phyloP scores from a whole-genome alignment of 441 rosid genomes.

The Pelargonium citronellum region DNA sequence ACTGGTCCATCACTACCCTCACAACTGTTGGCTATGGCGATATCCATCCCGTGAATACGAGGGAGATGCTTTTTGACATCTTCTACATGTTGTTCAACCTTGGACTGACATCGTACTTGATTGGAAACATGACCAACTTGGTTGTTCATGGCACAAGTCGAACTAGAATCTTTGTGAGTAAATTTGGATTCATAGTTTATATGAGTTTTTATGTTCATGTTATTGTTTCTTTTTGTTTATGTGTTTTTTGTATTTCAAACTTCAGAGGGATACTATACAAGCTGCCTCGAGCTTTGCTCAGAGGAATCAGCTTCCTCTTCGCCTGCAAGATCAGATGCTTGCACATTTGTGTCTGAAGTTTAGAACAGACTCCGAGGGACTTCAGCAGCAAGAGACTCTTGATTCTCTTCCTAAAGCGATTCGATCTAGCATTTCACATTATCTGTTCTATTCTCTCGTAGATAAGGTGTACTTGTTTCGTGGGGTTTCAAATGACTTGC shows the following conservation, averaged over 20 bases:
- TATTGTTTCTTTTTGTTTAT: not conserved
- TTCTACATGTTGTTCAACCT: slow-evolving; percentile 82
- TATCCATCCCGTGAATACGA: slow-evolving; percentile 71
- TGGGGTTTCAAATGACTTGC: slow-evolving; percentile 85
- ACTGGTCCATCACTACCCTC: slow-evolving; percentile 85
- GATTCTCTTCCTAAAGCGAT: slow-evolving; percentile 84
- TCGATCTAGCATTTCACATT: slow-evolving; percentile 65
- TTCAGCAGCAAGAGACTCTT: slow-evolving; percentile 83
- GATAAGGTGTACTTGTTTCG: slow-evolving; percentile 74
- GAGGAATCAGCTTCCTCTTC: slow-evolving; percentile 64
- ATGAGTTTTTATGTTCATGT: too few species aligned
- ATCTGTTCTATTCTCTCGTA: slow-evolving; percentile 70
- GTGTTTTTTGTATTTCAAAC: slow-evolving; percentile 6
- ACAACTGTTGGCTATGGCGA: slow-evolving; percentile 88
- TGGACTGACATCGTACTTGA: slow-evolving; percentile 72
- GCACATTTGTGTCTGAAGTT: slow-evolving; percentile 74
- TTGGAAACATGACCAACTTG: slow-evolving; percentile 89
- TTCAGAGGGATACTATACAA: slow-evolving; percentile 76
- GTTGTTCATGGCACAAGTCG: slow-evolving; percentile 84
- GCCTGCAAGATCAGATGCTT: slow-evolving; percentile 85
- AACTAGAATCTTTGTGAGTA: slow-evolving; percentile 74
- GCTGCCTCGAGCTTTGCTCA: slow-evolving; percentile 70
- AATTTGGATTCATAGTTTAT: too few species aligned
- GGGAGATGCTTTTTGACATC: slow-evolving; percentile 71
- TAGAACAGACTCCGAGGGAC: slow-evolving; percentile 76